These are phyloP conservation scores for Salvia hispanica DNA, from an alignment of 257 asterid species.

Conservation along the genomic window DNA sequence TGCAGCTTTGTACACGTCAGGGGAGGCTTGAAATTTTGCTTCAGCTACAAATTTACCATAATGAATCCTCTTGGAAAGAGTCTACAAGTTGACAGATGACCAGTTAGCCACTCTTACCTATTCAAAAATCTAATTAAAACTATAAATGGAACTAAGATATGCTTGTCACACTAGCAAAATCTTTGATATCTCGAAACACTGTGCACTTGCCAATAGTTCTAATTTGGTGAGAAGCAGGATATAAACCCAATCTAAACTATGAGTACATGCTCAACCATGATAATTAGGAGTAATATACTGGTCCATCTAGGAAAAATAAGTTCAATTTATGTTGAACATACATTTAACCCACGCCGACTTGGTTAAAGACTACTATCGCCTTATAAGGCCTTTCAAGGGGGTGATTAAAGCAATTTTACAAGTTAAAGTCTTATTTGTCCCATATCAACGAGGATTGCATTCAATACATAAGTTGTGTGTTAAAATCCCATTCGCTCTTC, in stretches of 20 bases:
- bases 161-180: background rate
- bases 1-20: slow-evolving; percentile 65
- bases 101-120: slow-evolving; percentile 1
- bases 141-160: background rate
- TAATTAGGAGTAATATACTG: no score
- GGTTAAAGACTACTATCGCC: no score
- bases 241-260: background rate
- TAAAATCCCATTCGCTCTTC: no score
- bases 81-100: slow-evolving; percentile 38
- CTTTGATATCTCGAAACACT: background rate
- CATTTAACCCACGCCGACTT: no score
- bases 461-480: no score
- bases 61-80: slow-evolving; percentile 81
- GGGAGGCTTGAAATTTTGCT: slow-evolving; percentile 77
- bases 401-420: no score
- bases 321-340: no score
- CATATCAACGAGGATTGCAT: no score
- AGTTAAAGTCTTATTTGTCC: no score
- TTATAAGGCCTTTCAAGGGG: no score
- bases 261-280: no score
- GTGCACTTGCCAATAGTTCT: background rate
- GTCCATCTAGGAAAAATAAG: no score
- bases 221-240: background rate
- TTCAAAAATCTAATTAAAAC: background rate
- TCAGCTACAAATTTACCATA: slow-evolving; percentile 95